A percentile compares a stretch with the other conserved stretches of the same genome.
Evolutionary conservation across 176 grass and related monocot genomes (phyloP).

Genomic region (Tillandsia fasciculata): DNA sequence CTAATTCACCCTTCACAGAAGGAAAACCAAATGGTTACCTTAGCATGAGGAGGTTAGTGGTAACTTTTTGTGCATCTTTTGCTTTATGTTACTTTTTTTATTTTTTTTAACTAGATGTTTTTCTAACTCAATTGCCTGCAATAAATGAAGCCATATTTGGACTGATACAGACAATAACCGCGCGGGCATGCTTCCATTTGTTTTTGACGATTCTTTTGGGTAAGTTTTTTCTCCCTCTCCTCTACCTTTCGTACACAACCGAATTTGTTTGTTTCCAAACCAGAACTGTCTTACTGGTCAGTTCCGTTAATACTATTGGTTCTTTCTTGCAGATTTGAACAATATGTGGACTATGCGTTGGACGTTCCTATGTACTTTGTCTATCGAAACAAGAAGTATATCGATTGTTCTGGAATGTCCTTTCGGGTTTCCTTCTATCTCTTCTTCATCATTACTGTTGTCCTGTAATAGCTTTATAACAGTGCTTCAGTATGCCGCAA

Average conservation of each 20-base stretch:
- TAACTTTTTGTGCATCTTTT: conserved; percentile 2
- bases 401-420: conserved; percentile 91
- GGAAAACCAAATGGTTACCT: conserved; percentile 97
- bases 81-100: conserved; percentile 1
- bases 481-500: background rate
- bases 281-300: conserved; percentile 17
- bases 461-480: conserved; percentile 7
- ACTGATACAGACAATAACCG: conserved; percentile 98
- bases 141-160: conserved; percentile 76
- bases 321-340: conserved; percentile 63
- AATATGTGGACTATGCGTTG: conserved; percentile 87
- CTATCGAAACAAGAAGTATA: conserved; percentile 84
- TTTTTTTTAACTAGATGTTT: background rate
- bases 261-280: background rate
- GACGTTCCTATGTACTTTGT: conserved; percentile 99
- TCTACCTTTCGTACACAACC: background rate
- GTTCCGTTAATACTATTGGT: background rate
- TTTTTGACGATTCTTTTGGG: conserved; percentile 82
- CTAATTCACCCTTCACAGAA: conserved; percentile 98
- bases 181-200: conserved; percentile 96
- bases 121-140: conserved; percentile 16
- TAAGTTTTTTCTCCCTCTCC: conserved; percentile 18
- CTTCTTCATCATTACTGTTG: conserved; percentile 11
- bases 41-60: conserved; percentile 86
- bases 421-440: conserved; percentile 65